Evolutionary conservation across 768 basidiomycete species (phyloP), one percentile per base, ranked within the genome.

Genomic region (Omphalotus guepiniiformis): DNA sequence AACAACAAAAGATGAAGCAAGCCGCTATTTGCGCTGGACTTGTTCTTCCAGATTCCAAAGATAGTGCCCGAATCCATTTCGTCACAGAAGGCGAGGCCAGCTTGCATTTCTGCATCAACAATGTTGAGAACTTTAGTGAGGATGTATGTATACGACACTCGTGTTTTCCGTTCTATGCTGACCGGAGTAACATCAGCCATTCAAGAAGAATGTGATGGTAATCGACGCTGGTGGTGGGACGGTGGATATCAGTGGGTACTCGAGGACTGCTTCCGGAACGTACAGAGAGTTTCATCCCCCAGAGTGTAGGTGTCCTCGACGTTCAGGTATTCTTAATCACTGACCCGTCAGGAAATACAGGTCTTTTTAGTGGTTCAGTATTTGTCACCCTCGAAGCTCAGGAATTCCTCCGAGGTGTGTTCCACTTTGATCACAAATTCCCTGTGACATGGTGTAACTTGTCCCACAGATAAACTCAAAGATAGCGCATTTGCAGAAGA

Each of bases 201-300:
- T 58, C 12, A 72, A 72, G 11, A 58, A 75, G 37, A 76, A 74
- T 1, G 63, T 80, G 3, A 62, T 78, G 48, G 65, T 83, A 27
- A 73, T 82, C n/a, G 79, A 83, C 49, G 78, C 80, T 3, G 81
- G 82, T 6, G 79, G 79, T 35, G 82, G 79, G 16, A 84, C 80
- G 0, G 66, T 83, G 22, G 81, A 84, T 50, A 64, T 83, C 32
- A 81, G 77, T 49, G 67, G 75, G 11, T 83, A 83, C 68, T 71
- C 54, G n/a, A 54, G 53, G n/a, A 60, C 54, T 1, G 47, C 63
- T 1, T 49, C 55, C 3, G n/a, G n/a, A n/a, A n/a, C n/a, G n/a
- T n/a, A n/a, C n/a, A n/a, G n/a, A n/a, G n/a, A n/a, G n/a, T n/a
- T n/a, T n/a, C n/a, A n/a, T n/a, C n/a, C n/a, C n/a, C n/a, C n/a